A percentile compares a stretch with the other conserved stretches of the same genome.
These are phyloP conservation scores for Dichotomocladium elegans DNA, from an alignment of 371 early-diverging fungal species.

Conservation along the genomic window DNA sequence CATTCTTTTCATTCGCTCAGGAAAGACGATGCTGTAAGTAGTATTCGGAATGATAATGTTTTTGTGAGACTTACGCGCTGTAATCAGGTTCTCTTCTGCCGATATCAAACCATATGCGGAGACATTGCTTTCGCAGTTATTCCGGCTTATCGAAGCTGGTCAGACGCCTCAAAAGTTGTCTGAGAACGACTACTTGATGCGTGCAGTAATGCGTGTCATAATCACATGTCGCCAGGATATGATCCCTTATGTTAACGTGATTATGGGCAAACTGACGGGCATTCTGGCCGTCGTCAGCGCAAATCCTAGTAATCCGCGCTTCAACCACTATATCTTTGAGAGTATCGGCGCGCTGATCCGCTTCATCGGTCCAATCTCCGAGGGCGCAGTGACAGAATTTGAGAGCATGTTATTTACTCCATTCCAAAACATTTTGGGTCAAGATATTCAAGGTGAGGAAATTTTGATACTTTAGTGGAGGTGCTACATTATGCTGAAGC, in stretches of 20 bases:
- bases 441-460: conserved; percentile 62
- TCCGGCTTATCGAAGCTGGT: conserved; percentile 67
- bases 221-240: conserved; percentile 71
- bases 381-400: conserved; percentile 68
- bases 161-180: conserved; percentile 82
- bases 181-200: conserved; percentile 94
- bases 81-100: conserved; percentile 55
- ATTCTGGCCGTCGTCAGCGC: conserved; percentile 82
- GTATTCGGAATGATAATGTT: not conserved
- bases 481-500: not conserved
- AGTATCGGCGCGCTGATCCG: conserved; percentile 82
- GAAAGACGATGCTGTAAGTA: conserved; percentile 59
- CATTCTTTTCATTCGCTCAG: conserved; percentile 77
- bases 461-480: not conserved
- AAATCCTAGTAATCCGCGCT: conserved; percentile 96
- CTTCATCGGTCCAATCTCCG: conserved; percentile 60
- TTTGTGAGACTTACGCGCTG: not conserved
- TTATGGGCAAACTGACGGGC: conserved; percentile 68
- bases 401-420: conserved; percentile 75
- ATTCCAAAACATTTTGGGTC: conserved; percentile 89
- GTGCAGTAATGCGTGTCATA: conserved; percentile 82
- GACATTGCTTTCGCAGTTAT: conserved; percentile 68
- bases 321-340: conserved; percentile 96
- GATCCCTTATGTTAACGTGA: conserved; percentile 62
- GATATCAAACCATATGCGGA: conserved; percentile 73